Percentiles rank a stretch among this genome's conserved stretches.
phyloP scores from a whole-genome alignment of 805 yeast species.

The Candida mattraensis region DNA sequence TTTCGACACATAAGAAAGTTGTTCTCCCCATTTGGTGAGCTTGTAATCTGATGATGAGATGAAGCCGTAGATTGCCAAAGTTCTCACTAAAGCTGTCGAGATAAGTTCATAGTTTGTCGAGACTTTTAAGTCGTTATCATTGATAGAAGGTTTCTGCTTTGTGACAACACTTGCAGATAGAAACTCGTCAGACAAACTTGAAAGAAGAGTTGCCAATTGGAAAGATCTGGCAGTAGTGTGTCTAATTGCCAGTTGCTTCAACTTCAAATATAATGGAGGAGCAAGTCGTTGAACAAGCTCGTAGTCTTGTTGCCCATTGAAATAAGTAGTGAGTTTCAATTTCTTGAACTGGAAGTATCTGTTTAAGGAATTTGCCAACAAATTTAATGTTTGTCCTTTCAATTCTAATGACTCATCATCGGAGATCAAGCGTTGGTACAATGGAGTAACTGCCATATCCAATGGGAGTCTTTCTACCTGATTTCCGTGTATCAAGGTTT shows the following conservation, averaged over 20 bases:
- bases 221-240: conserved; percentile 34
- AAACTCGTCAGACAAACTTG: conserved; percentile 32
- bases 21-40: conserved; percentile 52
- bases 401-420: conserved; percentile 45
- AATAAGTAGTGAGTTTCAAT: conserved; percentile 46
- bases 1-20: conserved; percentile 40
- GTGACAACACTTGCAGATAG: conserved; percentile 25
- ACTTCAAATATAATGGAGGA: conserved; percentile 50
- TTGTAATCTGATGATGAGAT: conserved; percentile 41
- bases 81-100: conserved; percentile 54
- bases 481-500: conserved; percentile 64
- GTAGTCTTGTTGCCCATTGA: conserved; percentile 21
- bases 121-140: conserved; percentile 34
- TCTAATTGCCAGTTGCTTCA: conserved; percentile 35
- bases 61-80: conserved; percentile 51
- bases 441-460: conserved; percentile 56
- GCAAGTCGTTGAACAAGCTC: conserved; percentile 52
- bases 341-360: conserved; percentile 83
- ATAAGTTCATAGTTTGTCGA: conserved; percentile 52
- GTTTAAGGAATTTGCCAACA: conserved; percentile 69
- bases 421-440: conserved; percentile 57
- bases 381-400: conserved; percentile 62
- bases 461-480: conserved; percentile 63
- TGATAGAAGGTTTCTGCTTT: conserved; percentile 7
- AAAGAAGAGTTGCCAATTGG: conserved; percentile 32